Evolutionary conservation across 129 eudicot species (phyloP), one percentile per base, ranked within the genome.

Genomic region (Helichrysum umbraculigerum): DNA sequence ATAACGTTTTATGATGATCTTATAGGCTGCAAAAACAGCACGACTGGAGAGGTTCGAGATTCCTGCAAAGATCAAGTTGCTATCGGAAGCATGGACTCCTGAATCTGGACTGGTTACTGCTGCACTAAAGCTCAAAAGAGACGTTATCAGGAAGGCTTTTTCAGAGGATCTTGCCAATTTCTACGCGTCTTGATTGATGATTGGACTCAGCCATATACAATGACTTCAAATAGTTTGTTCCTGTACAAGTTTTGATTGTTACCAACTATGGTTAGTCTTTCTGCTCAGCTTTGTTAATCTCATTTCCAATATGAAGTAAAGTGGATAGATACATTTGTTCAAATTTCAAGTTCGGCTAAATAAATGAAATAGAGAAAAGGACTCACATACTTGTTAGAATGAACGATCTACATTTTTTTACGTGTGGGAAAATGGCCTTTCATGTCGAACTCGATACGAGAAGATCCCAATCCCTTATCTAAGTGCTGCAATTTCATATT

Each of bases 101-200:
- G 97, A 93, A 77, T 88, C 97, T 14, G 97, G 98, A 19, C 86
- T 93, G 5, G 97, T 93, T 51, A 93, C 98, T 47, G 98, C 98
- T 34, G 98, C 98, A 62, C 88, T 93, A 56, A 93, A 93, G 91
- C 85, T 93, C 15, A 93, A 93, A 86, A 85, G 98, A 78, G 98
- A 93, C 5, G 81, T 83, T 33, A 83, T 91, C 44, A 84, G 89
- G 81, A 93, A 91, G 76, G 78, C 88, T 0, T 93, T 84, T 79
- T 81, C 91, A 6, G 84, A 70, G 15, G 98, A 93, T 10, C 86
- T 93, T 61, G 79, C 86, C 1, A 80, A 80, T 66, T 80, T 93
- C 69, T 93, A 91, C 78, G 66, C 80, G 2, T 84, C 85, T 61
- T 87, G 73, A 87, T 6, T 76, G 66, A 20, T 50, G 65, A 20